Conservation (phyloP, 176 grass and related monocot genomes). For the Musa beccarii region DNA sequence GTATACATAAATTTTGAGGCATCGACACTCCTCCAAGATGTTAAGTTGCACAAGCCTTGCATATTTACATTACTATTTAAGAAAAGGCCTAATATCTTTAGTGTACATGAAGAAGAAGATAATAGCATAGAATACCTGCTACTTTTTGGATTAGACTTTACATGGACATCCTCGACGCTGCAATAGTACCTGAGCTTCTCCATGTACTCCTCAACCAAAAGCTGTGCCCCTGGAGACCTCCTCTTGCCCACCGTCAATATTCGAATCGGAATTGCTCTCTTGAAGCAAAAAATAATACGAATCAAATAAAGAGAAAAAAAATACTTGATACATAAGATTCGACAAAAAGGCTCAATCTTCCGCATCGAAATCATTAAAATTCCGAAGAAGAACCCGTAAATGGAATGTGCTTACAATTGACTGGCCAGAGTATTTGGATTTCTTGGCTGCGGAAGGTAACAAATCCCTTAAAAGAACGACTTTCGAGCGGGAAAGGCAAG, state of each 20-base stretch:
- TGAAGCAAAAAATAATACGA: background rate
- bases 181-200: constrained; percentile 74
- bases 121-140: constrained; percentile 29
- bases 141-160: constrained; percentile 78
- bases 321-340: background rate
- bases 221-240: constrained; percentile 65
- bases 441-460: constrained; percentile 27
- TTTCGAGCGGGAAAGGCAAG: background rate
- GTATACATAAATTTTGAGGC: background rate
- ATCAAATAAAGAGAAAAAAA: background rate
- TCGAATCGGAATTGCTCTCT: constrained; percentile 74
- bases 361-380: background rate
- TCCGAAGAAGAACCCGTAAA: constrained; percentile 5
- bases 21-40: background rate
- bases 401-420: constrained; percentile 42
- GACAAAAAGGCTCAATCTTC: background rate
- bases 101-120: background rate
- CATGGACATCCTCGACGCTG: constrained; percentile 43
- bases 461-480: background rate
- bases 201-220: constrained; percentile 78
- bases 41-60: background rate
- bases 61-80: background rate
- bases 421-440: constrained; percentile 67
- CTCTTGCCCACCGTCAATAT: constrained; percentile 76
- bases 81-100: background rate